Evolutionary conservation across 169 alveolate genomes (phyloP), one percentile per base, ranked within the genome.

Genomic region (Cryptosporidium ubiquitum): DNA sequence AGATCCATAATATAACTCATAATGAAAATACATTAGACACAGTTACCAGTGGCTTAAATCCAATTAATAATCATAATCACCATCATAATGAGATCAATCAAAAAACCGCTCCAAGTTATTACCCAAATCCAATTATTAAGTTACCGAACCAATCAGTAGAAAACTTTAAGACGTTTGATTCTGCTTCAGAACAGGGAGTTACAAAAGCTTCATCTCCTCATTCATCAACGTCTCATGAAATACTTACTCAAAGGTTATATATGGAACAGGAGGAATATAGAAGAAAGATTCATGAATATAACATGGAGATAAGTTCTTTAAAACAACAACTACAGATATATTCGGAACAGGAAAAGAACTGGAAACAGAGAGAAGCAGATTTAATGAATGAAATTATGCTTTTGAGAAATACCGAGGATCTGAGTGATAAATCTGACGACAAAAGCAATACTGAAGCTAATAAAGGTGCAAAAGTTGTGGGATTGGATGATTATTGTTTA

Each of bases 201-300:
- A 1, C 47, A 29, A 37, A 37, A 26, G 35, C 9, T 9, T 70
- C 84, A 16, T 70, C 40, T 26, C 47, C 84, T 49, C 61, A 70
- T 7, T 79, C 89, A n/a, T 44, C 89, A 3, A 44, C 79, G 10
- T 79, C 89, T 23, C 40, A 18, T 40, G 89, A 79, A 14, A 61
- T 79, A 18, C 37, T 79, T 18, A 61, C 75, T 29, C 89, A 79
- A 39, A 26, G 89, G 40, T 42, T 79, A 66, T 44, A 44, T 31
- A 79, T 79, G 89, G 89, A 58, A 18, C 89, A 79, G 58, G 89
- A 79, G 37, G 89, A 79, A 26, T 60, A 79, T 66, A 79, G 18
- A 61, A 79, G 89, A 64, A 79, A 39, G 40, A 40, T 79, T 5
- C 42, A 64, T 16, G 89, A 79, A 47, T 79, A 18, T 20, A 61